Percentiles rank a stretch among this genome's conserved stretches.
These are phyloP conservation scores for Lachancea thermotolerans DNA, from an alignment of 805 yeast genomes.

Conservation along the genomic window DNA sequence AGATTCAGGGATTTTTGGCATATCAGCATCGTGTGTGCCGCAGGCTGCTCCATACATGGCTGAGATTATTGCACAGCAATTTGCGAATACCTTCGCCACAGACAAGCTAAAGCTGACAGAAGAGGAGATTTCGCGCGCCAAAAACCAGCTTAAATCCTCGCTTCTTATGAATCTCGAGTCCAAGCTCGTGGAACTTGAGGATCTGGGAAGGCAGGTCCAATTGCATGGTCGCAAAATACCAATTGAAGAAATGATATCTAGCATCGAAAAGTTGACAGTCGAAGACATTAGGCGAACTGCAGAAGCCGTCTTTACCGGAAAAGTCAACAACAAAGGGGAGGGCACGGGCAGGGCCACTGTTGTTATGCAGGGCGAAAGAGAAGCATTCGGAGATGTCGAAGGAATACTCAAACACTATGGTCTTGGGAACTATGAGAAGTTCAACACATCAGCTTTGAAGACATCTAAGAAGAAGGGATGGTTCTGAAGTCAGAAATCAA, in stretches of 20 bases:
- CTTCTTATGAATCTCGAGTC: constrained; percentile 89
- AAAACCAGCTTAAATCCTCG: constrained; percentile 83
- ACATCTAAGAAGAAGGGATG: constrained; percentile 19
- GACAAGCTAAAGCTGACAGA: constrained; percentile 59
- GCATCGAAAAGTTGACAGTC: constrained; percentile 62
- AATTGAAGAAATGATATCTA: constrained; percentile 71
- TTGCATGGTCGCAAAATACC: constrained; percentile 70
- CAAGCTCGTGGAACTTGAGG: constrained; percentile 90
- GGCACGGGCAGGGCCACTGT: constrained; percentile 71
- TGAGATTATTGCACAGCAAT: constrained; percentile 66
- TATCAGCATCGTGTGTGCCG: constrained; percentile 77
- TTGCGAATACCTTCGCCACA: constrained; percentile 42
- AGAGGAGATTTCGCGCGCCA: constrained; percentile 79
- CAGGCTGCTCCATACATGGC: constrained; percentile 80
- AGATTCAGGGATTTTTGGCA: constrained; percentile 88
- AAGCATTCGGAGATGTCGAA: constrained; percentile 76
- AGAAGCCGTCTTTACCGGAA: constrained; percentile 63
- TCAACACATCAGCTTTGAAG: constrained; percentile 5
- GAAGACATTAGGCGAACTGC: constrained; percentile 71
- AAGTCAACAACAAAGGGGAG: constrained; percentile 39
- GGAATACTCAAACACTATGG: constrained; percentile 63
- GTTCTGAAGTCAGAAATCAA: constrained; percentile 17
- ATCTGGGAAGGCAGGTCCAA: constrained; percentile 90
- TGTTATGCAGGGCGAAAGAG: constrained; percentile 84
- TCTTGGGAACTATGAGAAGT: constrained; percentile 41